Base-by-base conservation (phyloP, 768 basidiomycete genomes). In the Kwoniella sp. region DNA sequence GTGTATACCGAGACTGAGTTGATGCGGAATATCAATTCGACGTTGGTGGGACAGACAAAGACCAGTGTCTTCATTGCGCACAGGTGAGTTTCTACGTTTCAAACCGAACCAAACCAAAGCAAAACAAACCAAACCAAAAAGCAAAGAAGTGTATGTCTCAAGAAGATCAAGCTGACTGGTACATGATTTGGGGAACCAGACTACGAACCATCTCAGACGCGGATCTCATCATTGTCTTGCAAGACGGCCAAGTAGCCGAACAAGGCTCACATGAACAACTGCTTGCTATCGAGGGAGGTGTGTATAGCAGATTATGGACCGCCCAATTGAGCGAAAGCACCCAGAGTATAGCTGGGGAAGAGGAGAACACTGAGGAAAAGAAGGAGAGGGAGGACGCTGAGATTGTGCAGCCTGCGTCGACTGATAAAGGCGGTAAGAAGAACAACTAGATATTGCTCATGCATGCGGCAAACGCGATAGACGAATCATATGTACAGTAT, bases 21-120 rank as follows among this genome's bases (percentile, higher is more conserved):
- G 47, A 98, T 97, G 93, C 85, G 86, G 72, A 96, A 95, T 74
- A 90, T 99, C 80, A 90, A 98, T 71, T 82, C 80, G 21, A 87
- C 86, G 0, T 82, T 98, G 33, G 81, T 89, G 33, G 87, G 89
- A 67, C 88, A 89, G 69, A 83, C 86, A 3, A 85, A 93, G 49
- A 99, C 96, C 27, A 93, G 91, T 65, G 90, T 99, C 65, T 99
- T 99, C 76, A 94, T 99, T 63, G 96, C 96, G 0, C 96, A 99
- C 79, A 80, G 82, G 81, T 99, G 48, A 86, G 91, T 46, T 95
- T 13, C 5, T 5, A 92, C 40, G 40, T 44, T 19, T 44, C 0
- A 86, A 96, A 21, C 87, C 92, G n/a, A n/a, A n/a, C n/a, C n/a
- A n/a, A n/a, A n/a, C n/a, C n/a, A n/a, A n/a, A n/a, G n/a, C n/a